These are phyloP conservation scores for Skeletonema menzelii DNA, from an alignment of 108 stramenopile genomes.

Conservation along the genomic window DNA sequence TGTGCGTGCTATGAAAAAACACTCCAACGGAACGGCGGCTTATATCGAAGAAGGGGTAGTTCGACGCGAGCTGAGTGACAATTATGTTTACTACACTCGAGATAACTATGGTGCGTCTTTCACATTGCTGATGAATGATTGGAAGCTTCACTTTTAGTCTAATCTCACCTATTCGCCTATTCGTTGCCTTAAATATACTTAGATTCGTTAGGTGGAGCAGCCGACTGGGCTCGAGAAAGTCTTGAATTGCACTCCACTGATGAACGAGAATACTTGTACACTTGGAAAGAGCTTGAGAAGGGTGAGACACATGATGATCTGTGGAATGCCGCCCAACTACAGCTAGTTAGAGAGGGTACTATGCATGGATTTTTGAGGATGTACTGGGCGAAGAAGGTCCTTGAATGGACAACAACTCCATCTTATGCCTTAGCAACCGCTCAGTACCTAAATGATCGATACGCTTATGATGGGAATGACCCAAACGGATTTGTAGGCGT, in stretches of 20 bases:
- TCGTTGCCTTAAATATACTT: background rate
- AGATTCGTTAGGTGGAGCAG: conserved; percentile 68
- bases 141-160: background rate
- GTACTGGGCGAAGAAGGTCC: conserved; percentile 99
- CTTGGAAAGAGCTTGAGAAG: conserved; percentile 78
- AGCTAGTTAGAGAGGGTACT: conserved; percentile 88
- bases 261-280: conserved; percentile 86
- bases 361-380: conserved; percentile 99
- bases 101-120: conserved; percentile 80
- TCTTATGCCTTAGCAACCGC: conserved; percentile 82
- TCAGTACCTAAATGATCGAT: conserved; percentile 96
- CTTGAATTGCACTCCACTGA: conserved; percentile 87
- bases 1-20: conserved; percentile 68
- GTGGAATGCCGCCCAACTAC: conserved; percentile 98
- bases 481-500: conserved; percentile 99
- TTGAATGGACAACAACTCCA: conserved; percentile 95
- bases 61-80: conserved; percentile 95
- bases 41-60: conserved; percentile 97
- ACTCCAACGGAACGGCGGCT: conserved; percentile 76
- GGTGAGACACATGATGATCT: conserved; percentile 95
- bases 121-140: background rate
- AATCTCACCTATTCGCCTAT: background rate
- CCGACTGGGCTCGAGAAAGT: conserved; percentile 92
- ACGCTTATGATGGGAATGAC: conserved; percentile 95
- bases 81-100: conserved; percentile 93